Conservation (phyloP, 768 basidiomycete species). For the Psilocybe cubensis region DNA sequence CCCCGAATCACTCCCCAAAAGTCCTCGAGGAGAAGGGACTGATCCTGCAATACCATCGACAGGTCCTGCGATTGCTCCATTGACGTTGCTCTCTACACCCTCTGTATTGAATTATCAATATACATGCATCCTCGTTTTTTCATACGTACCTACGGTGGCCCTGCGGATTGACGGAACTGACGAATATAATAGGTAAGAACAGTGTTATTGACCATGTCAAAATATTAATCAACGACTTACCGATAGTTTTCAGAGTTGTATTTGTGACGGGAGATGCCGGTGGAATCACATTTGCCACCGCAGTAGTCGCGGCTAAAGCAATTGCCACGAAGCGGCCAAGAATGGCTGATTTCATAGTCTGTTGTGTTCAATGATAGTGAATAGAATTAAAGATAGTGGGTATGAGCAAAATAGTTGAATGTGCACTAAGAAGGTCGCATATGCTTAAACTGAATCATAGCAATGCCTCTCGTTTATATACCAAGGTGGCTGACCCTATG, state of each 20-base stretch:
- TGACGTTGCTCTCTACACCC: background rate
- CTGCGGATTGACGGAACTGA: background rate
- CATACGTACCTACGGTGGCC: background rate
- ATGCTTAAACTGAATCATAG: background rate
- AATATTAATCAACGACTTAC: background rate
- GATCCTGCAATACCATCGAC: background rate
- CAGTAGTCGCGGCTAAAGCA: conserved; percentile 6
- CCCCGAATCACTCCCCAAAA: too few relatives aligned
- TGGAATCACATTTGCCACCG: conserved; percentile 16
- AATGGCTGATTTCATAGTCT: conserved; percentile 15
- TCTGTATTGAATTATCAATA: background rate
- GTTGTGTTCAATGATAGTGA: conserved; percentile 10
- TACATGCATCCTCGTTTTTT: too few relatives aligned
- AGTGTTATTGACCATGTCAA: background rate
- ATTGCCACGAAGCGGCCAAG: conserved; percentile 18
- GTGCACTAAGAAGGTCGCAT: background rate
- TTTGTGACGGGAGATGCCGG: background rate
- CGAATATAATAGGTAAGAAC: background rate
- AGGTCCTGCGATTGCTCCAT: background rate
- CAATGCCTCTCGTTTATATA: background rate
- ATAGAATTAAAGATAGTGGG: conserved; percentile 14
- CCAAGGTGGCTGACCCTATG: background rate
- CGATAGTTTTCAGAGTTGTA: background rate
- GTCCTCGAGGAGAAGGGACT: background rate
- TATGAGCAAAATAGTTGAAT: background rate